Base-by-base conservation (phyloP, 2,329 filamentous ascomycete species). In the Fusarium sp. region DNA sequence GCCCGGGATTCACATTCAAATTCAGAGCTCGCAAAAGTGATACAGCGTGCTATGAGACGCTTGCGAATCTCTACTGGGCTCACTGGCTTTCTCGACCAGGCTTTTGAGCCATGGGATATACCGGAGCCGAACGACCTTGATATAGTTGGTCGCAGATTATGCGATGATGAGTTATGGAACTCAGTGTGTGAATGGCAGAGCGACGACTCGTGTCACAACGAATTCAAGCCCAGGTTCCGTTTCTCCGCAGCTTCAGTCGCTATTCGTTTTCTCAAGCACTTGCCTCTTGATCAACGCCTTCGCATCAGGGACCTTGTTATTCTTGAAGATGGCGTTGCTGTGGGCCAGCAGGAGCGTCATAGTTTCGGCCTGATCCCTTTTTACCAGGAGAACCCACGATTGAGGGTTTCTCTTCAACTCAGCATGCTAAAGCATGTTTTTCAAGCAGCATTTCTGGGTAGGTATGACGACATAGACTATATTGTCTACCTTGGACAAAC, bases 281-380 rank as follows among this genome's bases (percentile, higher is more conserved):
- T 68, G 10, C 8, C 58, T 0, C 3, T 4, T 0, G 7, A 12
- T 0, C 46, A 46, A 12, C 50, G 53, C 3, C 4, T 38, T 2
- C 26, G 28, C 8, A 37, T 68, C 12, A 50, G 58, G 8, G 26
- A 41, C 10, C 3, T 69, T 4, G 15, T 4, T 0, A 3, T 69
- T 7, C 12, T 45, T 2, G 65, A 69, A 8, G 55, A 69, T 8
- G 28, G 12, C 3, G 0, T 34, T 2, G 12, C 59, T 2, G 47
- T 42, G 11, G 55, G 46, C 2, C 18, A 20, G 7, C 59, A 31
- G 13, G 30, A 55, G 2, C 34, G 30, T 1, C 64, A 69, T 8
- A 42, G 41, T 2, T 4, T 3, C 2, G 64, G 64, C 2, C 15
- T 69, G 8, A 16, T 64, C 4, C 64, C 55, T 0, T 65, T 65